Evolutionary conservation across 1,284 basidiomycete genomes (phyloP).

Genomic region (Cryptococcus deneoformans): DNA sequence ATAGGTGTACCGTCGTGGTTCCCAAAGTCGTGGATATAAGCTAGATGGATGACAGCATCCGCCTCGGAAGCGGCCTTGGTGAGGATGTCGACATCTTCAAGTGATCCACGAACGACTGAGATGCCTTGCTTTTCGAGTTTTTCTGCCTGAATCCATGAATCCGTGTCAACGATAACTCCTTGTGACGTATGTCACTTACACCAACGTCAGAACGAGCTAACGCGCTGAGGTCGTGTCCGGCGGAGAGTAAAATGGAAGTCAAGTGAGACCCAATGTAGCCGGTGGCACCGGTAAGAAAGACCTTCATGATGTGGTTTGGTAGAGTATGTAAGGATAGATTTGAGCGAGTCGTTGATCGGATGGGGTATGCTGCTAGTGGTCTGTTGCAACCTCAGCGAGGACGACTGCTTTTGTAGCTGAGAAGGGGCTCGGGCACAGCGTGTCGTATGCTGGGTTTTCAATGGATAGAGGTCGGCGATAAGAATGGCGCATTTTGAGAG

Average conservation of each 20-base stretch:
- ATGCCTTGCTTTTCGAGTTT: constrained; percentile 19
- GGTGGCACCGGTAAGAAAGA: constrained; percentile 22
- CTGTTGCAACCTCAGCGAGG: no score
- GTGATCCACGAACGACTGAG: constrained; percentile 14
- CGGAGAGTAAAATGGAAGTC: constrained; percentile 17
- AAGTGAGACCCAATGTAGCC: constrained; percentile 30
- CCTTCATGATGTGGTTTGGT: neutral
- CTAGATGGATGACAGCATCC: constrained; percentile 37
- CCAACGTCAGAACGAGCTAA: constrained; percentile 25
- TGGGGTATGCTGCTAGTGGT: no score
- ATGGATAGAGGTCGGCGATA: no score
- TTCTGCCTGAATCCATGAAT: constrained; percentile 1
- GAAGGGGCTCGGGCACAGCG: no score
- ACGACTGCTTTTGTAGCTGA: no score
- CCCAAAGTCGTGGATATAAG: constrained; percentile 25
- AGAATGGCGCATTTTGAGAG: no score
- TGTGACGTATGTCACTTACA: constrained; percentile 6
- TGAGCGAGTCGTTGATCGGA: no score
- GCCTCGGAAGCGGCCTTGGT: constrained; percentile 15
- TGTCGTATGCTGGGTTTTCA: no score
- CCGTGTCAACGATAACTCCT: neutral
- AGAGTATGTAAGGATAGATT: no score
- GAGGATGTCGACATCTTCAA: constrained; percentile 27
- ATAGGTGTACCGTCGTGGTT: constrained; percentile 7
- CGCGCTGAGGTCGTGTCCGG: constrained; percentile 29